phyloP scores from a whole-genome alignment of 306 rosid species.

The Boehmeria nivea region DNA sequence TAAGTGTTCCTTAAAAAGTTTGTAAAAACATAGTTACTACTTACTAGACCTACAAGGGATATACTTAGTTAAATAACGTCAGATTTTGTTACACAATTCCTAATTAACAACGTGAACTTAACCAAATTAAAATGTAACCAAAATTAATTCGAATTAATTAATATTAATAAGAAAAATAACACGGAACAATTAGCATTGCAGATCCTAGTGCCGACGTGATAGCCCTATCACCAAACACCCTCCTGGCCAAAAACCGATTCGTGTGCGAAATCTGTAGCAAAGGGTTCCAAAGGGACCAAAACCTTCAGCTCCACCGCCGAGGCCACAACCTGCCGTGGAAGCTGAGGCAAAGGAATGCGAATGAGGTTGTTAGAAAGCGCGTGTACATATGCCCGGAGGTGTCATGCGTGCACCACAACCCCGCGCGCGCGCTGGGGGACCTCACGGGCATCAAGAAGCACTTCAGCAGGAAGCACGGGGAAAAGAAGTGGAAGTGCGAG shows the following conservation, averaged over 20 bases:
- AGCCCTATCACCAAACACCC: constrained; percentile 73
- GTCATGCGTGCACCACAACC: constrained; percentile 80
- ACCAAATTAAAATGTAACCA: too few species aligned
- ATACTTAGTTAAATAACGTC: too few species aligned
- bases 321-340: constrained; percentile 99
- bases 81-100: too few species aligned
- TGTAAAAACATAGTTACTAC: too few species aligned
- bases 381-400: constrained; percentile 87
- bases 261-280: constrained; percentile 96
- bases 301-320: constrained; percentile 80
- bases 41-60: too few species aligned
- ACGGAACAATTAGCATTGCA: too few species aligned
- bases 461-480: constrained; percentile 83
- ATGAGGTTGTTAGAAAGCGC: constrained; percentile 59
- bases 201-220: constrained; percentile 88
- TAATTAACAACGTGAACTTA: too few species aligned
- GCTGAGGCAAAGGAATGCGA: constrained; percentile 58
- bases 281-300: constrained; percentile 92
- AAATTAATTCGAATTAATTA: too few species aligned
- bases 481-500: constrained; percentile 93
- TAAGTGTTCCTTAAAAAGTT: too few species aligned
- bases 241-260: constrained; percentile 87
- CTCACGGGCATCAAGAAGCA: constrained; percentile 91
- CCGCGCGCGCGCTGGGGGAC: constrained; percentile 84
- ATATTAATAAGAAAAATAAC: too few species aligned